A percentile compares a stretch with the other conserved stretches of the same genome.
Evolutionary conservation across 73 alveolate species (phyloP).

Genomic region (Paramecium tetraurelia): DNA sequence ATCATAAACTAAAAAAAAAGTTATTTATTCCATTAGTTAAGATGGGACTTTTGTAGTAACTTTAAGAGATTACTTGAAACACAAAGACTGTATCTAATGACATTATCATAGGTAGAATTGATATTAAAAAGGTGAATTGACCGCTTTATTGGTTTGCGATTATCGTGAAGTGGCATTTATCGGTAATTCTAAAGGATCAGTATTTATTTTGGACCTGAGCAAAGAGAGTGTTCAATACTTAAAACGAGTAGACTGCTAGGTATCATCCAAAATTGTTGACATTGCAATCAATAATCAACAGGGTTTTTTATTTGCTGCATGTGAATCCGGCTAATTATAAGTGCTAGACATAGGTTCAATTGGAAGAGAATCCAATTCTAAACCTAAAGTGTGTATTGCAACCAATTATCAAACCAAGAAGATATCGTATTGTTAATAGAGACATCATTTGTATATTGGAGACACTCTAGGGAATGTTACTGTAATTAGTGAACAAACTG

Average conservation of each 20-base stretch:
- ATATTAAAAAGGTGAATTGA: not conserved
- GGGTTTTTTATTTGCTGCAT: conserved; percentile 8
- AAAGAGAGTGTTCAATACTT: not conserved
- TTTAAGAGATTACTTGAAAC: not conserved
- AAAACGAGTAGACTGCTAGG: not conserved
- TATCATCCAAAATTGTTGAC: not conserved
- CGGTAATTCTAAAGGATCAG: not conserved
- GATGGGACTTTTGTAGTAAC: not conserved
- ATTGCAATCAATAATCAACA: not conserved
- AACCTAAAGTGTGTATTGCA: not conserved
- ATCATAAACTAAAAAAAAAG: not conserved
- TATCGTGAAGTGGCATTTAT: not conserved
- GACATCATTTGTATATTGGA: not conserved
- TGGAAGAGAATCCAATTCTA: not conserved
- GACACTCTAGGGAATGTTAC: not conserved
- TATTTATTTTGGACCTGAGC: not conserved
- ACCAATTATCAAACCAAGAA: not conserved
- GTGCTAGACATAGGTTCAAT: not conserved
- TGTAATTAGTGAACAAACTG: not conserved
- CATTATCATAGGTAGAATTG: not conserved
- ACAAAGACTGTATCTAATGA: not conserved
- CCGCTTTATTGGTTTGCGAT: not conserved
- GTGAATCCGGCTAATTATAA: not conserved
- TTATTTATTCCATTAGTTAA: not conserved
- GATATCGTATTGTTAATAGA: not conserved